These are phyloP conservation scores for Blastomyces parvus DNA, from an alignment of 2,329 filamentous ascomycete genomes.

Conservation along the genomic window DNA sequence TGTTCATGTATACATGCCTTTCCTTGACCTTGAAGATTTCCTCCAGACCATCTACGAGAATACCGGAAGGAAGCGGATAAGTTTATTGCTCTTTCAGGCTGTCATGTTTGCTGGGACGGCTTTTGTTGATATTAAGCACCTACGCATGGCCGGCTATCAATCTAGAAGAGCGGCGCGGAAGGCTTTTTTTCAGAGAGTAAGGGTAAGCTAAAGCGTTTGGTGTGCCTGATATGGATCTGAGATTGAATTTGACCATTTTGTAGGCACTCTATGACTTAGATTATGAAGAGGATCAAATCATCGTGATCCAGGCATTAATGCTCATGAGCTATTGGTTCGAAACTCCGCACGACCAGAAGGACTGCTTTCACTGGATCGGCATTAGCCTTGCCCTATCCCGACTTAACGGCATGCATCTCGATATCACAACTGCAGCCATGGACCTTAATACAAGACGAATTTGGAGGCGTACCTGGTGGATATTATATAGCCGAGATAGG, in stretches of 20 bases:
- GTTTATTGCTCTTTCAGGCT: slow-evolving; percentile 81
- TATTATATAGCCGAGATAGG: slow-evolving; percentile 88
- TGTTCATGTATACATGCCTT: slow-evolving; percentile 88
- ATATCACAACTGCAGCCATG: slow-evolving; percentile 70
- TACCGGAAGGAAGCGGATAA: slow-evolving; percentile 64
- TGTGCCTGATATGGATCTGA: slow-evolving; percentile 6
- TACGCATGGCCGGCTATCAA: slow-evolving; percentile 67
- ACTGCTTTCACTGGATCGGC: slow-evolving; percentile 98
- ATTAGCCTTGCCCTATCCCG: slow-evolving; percentile 87
- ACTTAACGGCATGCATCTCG: slow-evolving; percentile 84
- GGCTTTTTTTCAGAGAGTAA: slow-evolving; percentile 78
- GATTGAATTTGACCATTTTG: slow-evolving; percentile 8
- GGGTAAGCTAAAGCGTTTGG: slow-evolving; percentile 46
- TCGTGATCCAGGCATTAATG: slow-evolving; percentile 76
- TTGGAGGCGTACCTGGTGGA: slow-evolving; percentile 98
- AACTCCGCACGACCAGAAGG: slow-evolving; percentile 91
- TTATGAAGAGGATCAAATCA: slow-evolving; percentile 81
- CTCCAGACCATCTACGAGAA: slow-evolving; percentile 48
- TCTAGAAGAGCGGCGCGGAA: slow-evolving; percentile 74
- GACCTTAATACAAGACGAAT: slow-evolving; percentile 62
- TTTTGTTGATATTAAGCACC: slow-evolving; percentile 69
- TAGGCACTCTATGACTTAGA: slow-evolving; percentile 81
- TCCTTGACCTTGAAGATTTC: slow-evolving; percentile 60
- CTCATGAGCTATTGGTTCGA: slow-evolving; percentile 98
- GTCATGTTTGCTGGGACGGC: slow-evolving; percentile 90